Evolutionary conservation across 108 stramenopile species (phyloP).

Genomic region (Parmales sp.): DNA sequence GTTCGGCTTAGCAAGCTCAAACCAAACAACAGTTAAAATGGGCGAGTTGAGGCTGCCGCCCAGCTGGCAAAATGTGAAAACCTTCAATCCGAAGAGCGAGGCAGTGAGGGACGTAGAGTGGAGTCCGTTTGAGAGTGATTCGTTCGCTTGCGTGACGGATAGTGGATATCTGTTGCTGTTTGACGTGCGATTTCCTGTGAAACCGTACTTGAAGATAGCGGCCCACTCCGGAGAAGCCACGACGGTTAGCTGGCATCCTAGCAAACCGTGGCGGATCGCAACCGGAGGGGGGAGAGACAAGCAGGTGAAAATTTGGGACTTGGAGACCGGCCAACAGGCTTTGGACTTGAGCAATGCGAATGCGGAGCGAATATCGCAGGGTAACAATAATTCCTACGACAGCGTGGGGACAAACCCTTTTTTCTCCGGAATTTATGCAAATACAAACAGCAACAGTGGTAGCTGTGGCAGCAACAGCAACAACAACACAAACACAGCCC

Average conservation of each 20-base stretch:
- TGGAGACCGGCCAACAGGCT: not conserved
- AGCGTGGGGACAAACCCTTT: no score
- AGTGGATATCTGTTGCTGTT: conserved; percentile 60
- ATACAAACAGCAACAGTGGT: no score
- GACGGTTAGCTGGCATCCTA: conserved; percentile 72
- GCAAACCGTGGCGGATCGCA: conserved; percentile 44
- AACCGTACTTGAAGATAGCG: conserved; percentile 44
- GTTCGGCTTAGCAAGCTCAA: no score
- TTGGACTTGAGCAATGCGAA: no score
- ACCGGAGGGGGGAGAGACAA: conserved; percentile 69
- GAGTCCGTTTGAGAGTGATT: conserved; percentile 54
- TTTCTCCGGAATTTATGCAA: no score
- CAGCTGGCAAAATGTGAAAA: conserved; percentile 52
- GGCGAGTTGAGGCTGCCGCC: no score
- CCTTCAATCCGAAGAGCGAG: conserved; percentile 63
- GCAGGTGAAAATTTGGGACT: conserved; percentile 44
- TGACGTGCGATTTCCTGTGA: conserved; percentile 42
- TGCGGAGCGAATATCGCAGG: no score
- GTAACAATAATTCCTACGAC: no score
- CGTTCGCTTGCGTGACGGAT: conserved; percentile 65
- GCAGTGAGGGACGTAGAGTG: conserved; percentile 67
- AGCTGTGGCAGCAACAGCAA: no score
- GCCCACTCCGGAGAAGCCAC: conserved; percentile 73
- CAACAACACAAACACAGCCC: no score
- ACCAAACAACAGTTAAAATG: no score